These are phyloP conservation scores for Salix exigua DNA, from an alignment of 345 rosid species.

Conservation along the genomic window DNA sequence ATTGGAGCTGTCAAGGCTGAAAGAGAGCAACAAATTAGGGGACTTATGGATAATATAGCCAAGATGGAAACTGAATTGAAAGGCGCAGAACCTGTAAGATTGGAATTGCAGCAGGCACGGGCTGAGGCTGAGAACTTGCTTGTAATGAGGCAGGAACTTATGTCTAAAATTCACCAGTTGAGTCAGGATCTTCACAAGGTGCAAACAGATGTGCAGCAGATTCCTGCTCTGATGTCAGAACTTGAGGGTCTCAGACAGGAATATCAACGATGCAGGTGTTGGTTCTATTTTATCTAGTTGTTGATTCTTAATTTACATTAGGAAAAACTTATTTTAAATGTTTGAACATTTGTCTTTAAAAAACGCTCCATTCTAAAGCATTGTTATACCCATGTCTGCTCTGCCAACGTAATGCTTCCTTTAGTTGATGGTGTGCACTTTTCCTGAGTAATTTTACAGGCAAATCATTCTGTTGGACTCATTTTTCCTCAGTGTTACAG, in stretches of 20 bases:
- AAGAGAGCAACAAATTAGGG: constrained; percentile 74
- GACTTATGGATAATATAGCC: constrained; percentile 57
- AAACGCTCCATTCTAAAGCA: not conserved
- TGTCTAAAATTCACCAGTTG: constrained; percentile 70
- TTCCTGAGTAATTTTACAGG: too few species aligned
- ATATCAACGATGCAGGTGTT: constrained; percentile 87
- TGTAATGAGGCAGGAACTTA: constrained; percentile 70
- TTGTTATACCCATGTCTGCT: not conserved
- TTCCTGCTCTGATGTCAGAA: constrained; percentile 72
- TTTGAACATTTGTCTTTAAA: not conserved
- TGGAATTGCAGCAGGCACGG: constrained; percentile 70
- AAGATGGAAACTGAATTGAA: constrained; percentile 78
- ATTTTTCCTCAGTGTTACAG: too few species aligned
- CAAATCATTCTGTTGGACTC: too few species aligned
- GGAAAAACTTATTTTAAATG: not conserved
- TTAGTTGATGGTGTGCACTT: too few species aligned
- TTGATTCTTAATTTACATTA: not conserved
- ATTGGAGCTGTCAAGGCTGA: constrained; percentile 66
- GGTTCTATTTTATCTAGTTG: constrained; percentile 17
- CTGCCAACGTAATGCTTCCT: not conserved
- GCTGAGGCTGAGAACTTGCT: constrained; percentile 67
- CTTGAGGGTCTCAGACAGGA: constrained; percentile 83
- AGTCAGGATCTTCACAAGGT: constrained; percentile 71
- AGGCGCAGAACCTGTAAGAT: constrained; percentile 60
- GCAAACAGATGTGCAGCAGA: constrained; percentile 71